Evolutionary conservation across 805 yeast species (phyloP), one percentile per base, ranked within the genome.

Genomic region (Metschnikowia chrysomelidarum): DNA sequence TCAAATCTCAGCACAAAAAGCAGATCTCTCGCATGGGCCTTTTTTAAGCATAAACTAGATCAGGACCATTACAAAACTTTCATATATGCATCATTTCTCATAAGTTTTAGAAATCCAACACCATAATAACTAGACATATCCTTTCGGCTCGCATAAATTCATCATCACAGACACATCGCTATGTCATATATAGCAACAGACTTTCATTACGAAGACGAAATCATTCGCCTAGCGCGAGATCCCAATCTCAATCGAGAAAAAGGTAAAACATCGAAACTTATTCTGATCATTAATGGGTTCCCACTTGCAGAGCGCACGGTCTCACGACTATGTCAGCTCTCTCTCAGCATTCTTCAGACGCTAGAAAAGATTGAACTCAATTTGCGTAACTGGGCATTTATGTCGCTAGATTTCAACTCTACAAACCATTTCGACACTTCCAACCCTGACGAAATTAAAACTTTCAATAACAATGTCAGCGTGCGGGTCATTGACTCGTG

Each of bases 371-470:
- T 73, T 14, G 74, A 70, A 43, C 53, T 69, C 23, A 64, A 60
- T 22, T 57, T 73, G 30, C 65, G 70, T 40, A 71, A 71, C 41
- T 76, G 81, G 82, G 78, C 75, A 34, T 75, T 76, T 38, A 56
- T 71, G 27, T 70, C 80, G 7, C 53, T 76, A 18, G 78, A 75
- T 45, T 65, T 66, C 42, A 70, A 70, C 44, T 60, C 74, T 11
- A 62, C 67, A 14, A 57, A 53, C 21, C 72, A 68, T 43, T 67
- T 67, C 31, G 53, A 53, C 11, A 19, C 27, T 9, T 17, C 39
- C 19, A 46, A 40, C 18, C 32, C 47, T 10, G 41, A 42, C 17
- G 50, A 50, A 10, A 44, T 55, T 37, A 47, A 49, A 37, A 51
- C 56, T 4, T 77, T 79, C 53, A 78, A 78, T 48, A 66, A 69